Evolutionary conservation across 805 yeast species (phyloP), one percentile per base, ranked within the genome.

Genomic region (Ogataea parapolymorpha): DNA sequence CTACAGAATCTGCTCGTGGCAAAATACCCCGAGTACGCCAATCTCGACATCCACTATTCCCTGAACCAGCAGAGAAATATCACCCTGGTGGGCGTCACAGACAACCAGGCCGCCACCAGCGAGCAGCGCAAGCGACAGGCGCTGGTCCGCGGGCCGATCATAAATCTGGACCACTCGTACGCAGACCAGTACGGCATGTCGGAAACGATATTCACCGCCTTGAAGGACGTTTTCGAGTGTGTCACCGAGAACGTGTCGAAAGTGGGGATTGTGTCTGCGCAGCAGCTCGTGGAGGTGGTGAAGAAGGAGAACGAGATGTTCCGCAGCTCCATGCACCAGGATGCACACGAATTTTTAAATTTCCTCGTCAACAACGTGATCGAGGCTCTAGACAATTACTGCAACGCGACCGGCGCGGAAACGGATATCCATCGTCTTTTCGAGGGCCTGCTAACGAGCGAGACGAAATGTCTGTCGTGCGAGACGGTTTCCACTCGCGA

Each of bases 321-420:
- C 62, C 71, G 95, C 47, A 82, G 88, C 42, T 80, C 85, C 31
- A 90, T 89, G 96, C 99, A 93, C 61, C 99, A 93, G 59, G 99
- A 93, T 68, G 97, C 98, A 5, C 99, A 93, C 63, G 99, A 93
- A 65, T 93, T 93, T 62, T 73, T 90, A 58, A 91, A 90, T 60
- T 90, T 85, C 56, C 61, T 90, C 51, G 68, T 93, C 39, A 93
- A 93, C 62, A 76, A 68, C 50, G 70, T 71, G 14, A 66, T 75
- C 11, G 89, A 85, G 48, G 72, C 84, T 13, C 63, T 72, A 20
- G 74, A 70, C 32, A 42, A 22, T 9, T 61, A 62, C 43, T 45
- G 46, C 26, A 53, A 52, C 13, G 45, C 44, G 13, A 38, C 38
- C 3, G 31, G 37, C 11, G 31, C 27, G 4, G 37, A 36, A 12